Evolutionary conservation across 768 basidiomycete genomes (phyloP).

Genomic region (Mycena alexandri): DNA sequence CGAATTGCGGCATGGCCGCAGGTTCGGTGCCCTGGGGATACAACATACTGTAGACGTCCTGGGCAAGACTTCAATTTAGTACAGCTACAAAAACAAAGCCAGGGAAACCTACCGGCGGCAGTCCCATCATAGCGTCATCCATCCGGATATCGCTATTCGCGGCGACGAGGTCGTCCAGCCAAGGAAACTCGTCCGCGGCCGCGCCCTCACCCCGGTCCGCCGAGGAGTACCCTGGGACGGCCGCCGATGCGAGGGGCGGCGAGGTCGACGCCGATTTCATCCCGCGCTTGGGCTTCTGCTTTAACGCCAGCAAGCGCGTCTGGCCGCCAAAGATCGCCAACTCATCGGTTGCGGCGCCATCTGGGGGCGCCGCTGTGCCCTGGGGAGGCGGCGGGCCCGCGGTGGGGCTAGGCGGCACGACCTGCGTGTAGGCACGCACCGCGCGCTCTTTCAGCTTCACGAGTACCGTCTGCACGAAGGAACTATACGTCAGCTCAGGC

Average conservation of each 20-base stretch:
- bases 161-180: slow-evolving; percentile 33
- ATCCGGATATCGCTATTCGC: slow-evolving; percentile 22
- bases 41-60: slow-evolving; percentile 31
- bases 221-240: too few species aligned
- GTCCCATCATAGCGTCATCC: slow-evolving; percentile 8
- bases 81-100: background rate
- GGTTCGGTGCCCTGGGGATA: slow-evolving; percentile 8
- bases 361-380: background rate
- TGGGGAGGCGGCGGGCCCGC: slow-evolving; percentile 18
- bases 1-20: background rate
- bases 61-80: background rate
- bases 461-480: slow-evolving; percentile 55
- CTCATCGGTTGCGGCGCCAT: slow-evolving; percentile 58
- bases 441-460: slow-evolving; percentile 61
- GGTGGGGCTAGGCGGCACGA: slow-evolving; percentile 24
- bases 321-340: slow-evolving; percentile 70
- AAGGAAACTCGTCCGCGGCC: slow-evolving; percentile 24
- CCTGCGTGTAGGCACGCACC: slow-evolving; percentile 49
- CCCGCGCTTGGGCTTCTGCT: slow-evolving; percentile 40
- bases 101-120: slow-evolving; percentile 1
- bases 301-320: slow-evolving; percentile 55
- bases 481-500: background rate
- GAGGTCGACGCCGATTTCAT: slow-evolving; percentile 19
- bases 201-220: background rate
- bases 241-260: too few species aligned